A percentile compares a stretch with the other conserved stretches of the same genome.
Evolutionary conservation across 1,139 yeast genomes (phyloP).

Genomic region (Scheffersomyces illinoinensis): DNA sequence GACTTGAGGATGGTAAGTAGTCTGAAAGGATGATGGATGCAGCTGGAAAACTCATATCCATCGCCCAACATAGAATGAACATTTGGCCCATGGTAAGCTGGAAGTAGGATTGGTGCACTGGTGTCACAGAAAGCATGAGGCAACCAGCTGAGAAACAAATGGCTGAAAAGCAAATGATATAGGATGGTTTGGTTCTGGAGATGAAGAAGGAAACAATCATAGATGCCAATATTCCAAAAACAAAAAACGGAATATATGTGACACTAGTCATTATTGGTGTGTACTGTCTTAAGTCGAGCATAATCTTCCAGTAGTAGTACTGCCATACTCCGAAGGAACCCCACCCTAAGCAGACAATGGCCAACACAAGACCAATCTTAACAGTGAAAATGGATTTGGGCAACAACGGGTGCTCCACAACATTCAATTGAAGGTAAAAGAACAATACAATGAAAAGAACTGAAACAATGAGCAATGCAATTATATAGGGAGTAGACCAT

Average conservation of each 20-base stretch:
- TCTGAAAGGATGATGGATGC: conserved; percentile 55
- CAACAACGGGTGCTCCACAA: conserved; percentile 41
- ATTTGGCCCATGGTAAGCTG: conserved; percentile 47
- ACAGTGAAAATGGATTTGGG: conserved; percentile 43
- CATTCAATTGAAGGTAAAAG: conserved; percentile 28
- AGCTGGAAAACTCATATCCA: conserved; percentile 62
- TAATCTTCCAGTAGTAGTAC: conserved; percentile 42
- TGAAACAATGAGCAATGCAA: conserved; percentile 45
- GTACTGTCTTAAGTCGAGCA: conserved; percentile 45
- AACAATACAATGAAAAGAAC: conserved; percentile 33
- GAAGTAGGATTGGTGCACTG: conserved; percentile 50
- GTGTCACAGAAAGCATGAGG: conserved; percentile 48
- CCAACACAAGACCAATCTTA: conserved; percentile 37
- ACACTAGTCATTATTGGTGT: conserved; percentile 45
- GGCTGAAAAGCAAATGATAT: conserved; percentile 42
- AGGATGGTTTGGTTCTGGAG: conserved; percentile 44
- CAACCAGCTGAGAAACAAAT: conserved; percentile 50
- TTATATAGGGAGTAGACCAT: conserved; percentile 48
- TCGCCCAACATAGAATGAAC: conserved; percentile 54
- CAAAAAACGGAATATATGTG: conserved; percentile 45
- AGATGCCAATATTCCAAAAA: conserved; percentile 51
- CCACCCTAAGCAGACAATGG: conserved; percentile 51
- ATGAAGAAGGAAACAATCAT: conserved; percentile 43
- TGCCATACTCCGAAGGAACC: conserved; percentile 59
- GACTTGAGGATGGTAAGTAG: conserved; percentile 48